These are phyloP conservation scores for Gossypium aridum DNA, from an alignment of 441 rosid species.

Conservation along the genomic window DNA sequence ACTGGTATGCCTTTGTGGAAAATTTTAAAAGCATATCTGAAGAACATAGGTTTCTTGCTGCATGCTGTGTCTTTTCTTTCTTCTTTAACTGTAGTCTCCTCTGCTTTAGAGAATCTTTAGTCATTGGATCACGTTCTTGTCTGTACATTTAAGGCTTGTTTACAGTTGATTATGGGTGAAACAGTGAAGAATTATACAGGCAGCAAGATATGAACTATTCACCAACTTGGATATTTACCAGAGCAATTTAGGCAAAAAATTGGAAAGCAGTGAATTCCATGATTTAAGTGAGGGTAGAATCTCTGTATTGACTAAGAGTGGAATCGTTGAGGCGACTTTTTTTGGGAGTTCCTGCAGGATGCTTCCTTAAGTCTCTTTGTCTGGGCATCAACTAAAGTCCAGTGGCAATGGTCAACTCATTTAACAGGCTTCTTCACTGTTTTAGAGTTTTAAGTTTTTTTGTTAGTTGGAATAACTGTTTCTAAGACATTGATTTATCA, in stretches of 20 bases:
- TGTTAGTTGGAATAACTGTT: background rate
- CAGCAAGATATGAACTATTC: background rate
- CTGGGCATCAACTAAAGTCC: constrained; percentile 5
- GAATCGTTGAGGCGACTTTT: background rate
- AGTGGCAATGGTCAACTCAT: background rate
- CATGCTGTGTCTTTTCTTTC: constrained; percentile 9
- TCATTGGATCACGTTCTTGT: background rate
- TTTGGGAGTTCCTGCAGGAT: background rate
- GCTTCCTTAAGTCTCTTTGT: constrained; percentile 4
- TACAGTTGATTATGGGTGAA: background rate
- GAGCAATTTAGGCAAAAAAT: background rate
- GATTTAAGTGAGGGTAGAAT: background rate
- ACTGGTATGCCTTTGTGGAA: constrained; percentile 59
- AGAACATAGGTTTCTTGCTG: constrained; percentile 12
- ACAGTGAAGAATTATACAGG: background rate
- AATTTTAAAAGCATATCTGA: constrained; percentile 14
- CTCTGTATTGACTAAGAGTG: constrained; percentile 2
- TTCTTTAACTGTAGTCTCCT: background rate
- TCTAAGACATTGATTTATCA: background rate
- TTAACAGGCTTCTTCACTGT: background rate
- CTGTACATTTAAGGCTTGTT: constrained; percentile 3
- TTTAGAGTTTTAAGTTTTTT: background rate
- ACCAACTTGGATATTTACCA: background rate
- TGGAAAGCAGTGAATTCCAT: background rate
- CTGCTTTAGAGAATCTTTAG: background rate